These are phyloP conservation scores for Crithidia acanthocephali DNA, from an alignment of 208 protist genomes.

Conservation along the genomic window DNA sequence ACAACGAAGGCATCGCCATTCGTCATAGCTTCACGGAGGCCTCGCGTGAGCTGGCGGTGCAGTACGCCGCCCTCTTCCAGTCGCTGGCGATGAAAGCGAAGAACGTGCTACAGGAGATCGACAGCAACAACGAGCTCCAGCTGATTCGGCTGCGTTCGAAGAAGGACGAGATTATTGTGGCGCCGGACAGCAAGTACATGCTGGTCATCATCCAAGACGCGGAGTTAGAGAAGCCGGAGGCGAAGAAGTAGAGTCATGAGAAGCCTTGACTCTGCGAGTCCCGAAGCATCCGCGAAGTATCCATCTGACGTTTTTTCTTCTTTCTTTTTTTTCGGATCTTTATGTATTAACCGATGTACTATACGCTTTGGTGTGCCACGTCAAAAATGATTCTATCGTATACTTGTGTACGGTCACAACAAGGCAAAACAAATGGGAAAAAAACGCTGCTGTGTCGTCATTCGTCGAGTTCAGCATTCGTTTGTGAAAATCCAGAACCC, in stretches of 20 bases:
- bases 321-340: not conserved
- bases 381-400: no score
- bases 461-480: no score
- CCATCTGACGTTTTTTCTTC: not conserved
- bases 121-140: constrained; percentile 96
- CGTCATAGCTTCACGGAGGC: constrained; percentile 93
- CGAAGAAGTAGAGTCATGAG: constrained; percentile 18
- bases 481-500: no score
- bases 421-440: no score
- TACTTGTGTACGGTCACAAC: no score
- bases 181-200: constrained; percentile 93
- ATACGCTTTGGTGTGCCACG: no score
- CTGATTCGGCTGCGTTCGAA: constrained; percentile 94
- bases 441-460: no score
- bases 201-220: constrained; percentile 91
- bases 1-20: constrained; percentile 95
- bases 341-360: no score
- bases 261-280: no score
- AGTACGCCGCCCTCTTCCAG: constrained; percentile 95
- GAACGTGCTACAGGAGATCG: constrained; percentile 91
- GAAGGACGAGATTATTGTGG: constrained; percentile 97
- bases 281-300: not conserved
- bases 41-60: constrained; percentile 84
- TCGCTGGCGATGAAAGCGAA: constrained; percentile 93
- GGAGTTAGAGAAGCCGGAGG: constrained; percentile 35